Conservation (phyloP, 1,139 yeast species). For the Geotrichum klebahnii region DNA sequence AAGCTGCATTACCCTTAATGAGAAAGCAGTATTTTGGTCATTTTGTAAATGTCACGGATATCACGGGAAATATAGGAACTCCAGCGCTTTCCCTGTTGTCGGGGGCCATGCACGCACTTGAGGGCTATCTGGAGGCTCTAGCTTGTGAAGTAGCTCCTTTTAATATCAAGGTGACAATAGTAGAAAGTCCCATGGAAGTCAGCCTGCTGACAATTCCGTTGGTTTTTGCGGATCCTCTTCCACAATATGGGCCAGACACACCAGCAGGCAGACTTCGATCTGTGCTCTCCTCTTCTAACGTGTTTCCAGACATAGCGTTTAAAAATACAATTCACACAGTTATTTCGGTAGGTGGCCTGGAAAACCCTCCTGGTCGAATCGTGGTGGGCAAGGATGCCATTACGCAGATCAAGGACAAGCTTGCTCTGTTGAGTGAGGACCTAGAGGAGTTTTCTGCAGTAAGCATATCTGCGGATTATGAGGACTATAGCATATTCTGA, state of each 20-base stretch:
- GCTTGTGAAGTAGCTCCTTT: constrained; percentile 35
- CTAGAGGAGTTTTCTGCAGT: constrained; percentile 32
- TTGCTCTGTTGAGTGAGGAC: constrained; percentile 35
- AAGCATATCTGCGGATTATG: constrained; percentile 26
- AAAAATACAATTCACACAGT: constrained; percentile 31
- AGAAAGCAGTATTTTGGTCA: constrained; percentile 34
- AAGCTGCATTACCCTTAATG: constrained; percentile 34
- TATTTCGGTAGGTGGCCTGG: constrained; percentile 34
- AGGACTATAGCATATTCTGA: constrained; percentile 7
- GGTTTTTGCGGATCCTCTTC: constrained; percentile 24
- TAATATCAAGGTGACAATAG: constrained; percentile 35
- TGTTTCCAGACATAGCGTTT: constrained; percentile 30
- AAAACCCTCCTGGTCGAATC: constrained; percentile 36
- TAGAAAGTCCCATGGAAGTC: constrained; percentile 35
- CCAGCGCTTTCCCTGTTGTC: constrained; percentile 34
- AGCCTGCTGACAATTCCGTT: constrained; percentile 32
- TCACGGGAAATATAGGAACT: constrained; percentile 36
- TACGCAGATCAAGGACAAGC: constrained; percentile 32
- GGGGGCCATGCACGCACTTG: constrained; percentile 37
- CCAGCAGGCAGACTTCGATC: constrained; percentile 27
- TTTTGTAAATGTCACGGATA: constrained; percentile 35
- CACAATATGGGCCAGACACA: constrained; percentile 26
- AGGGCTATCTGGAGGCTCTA: constrained; percentile 38
- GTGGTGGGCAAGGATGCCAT: constrained; percentile 35
- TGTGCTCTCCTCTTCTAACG: constrained; percentile 26